Percentiles rank a stretch among this genome's conserved stretches.
Evolutionary conservation across 176 grass and related monocot species (phyloP).

Genomic region (Thalia dealbata): DNA sequence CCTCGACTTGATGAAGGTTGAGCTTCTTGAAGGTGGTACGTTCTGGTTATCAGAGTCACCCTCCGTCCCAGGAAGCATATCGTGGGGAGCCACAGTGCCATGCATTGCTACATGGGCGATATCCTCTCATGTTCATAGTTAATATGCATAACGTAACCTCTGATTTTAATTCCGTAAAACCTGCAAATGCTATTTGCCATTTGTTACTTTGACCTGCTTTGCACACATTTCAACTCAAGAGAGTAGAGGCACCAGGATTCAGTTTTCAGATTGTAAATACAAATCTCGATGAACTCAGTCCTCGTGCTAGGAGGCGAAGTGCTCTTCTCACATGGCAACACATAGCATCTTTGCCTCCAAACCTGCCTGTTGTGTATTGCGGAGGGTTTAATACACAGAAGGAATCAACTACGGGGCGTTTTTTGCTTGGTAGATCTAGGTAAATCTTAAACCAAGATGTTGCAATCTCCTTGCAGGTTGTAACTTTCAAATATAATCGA

Average conservation of each 20-base stretch:
- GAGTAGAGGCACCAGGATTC: slow-evolving; percentile 84
- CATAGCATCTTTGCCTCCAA: slow-evolving; percentile 89
- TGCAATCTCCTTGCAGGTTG: not conserved
- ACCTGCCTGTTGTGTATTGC: slow-evolving; percentile 88
- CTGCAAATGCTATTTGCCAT: slow-evolving; percentile 3
- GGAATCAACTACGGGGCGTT: slow-evolving; percentile 92
- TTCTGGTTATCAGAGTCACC: slow-evolving; percentile 98
- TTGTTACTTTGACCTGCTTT: slow-evolving; percentile 76
- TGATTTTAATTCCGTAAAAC: not conserved
- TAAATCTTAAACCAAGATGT: slow-evolving; percentile 16
- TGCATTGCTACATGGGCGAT: slow-evolving; percentile 97
- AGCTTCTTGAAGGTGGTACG: slow-evolving; percentile 94
- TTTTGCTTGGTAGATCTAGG: slow-evolving; percentile 98
- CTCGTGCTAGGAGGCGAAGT: slow-evolving; percentile 85
- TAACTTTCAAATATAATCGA: not conserved
- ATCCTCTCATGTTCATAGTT: slow-evolving; percentile 45
- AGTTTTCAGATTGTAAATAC: slow-evolving; percentile 99
- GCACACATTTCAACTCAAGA: slow-evolving; percentile 99
- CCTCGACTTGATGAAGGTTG: slow-evolving; percentile 59
- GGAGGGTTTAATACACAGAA: slow-evolving; percentile 97
- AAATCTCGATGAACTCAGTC: slow-evolving; percentile 78
- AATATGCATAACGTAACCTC: slow-evolving; percentile 1
- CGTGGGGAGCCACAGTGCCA: slow-evolving; percentile 77
- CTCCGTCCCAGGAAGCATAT: slow-evolving; percentile 86
- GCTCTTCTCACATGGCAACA: slow-evolving; percentile 98